Percentiles rank a stretch among this genome's conserved stretches.
These are phyloP conservation scores for Jackrogersella minutella DNA, from an alignment of 495 filamentous ascomycete species.

Conservation along the genomic window DNA sequence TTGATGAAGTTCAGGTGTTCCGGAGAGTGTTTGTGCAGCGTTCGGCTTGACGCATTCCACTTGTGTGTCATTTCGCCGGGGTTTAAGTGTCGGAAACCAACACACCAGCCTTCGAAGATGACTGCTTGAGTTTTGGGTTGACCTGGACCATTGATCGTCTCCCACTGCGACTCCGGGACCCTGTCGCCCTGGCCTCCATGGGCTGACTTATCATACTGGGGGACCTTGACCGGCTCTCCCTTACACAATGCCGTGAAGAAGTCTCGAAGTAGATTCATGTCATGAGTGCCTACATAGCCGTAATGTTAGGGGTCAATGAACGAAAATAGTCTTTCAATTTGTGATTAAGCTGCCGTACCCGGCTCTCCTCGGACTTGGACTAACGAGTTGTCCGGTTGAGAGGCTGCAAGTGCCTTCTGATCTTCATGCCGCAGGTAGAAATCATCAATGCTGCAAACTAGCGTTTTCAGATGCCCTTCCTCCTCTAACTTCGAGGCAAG, in stretches of 20 bases:
- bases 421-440: conserved; percentile 80
- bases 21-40: conserved; percentile 64
- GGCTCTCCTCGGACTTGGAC: conserved; percentile 86
- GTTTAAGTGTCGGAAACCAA: conserved; percentile 78
- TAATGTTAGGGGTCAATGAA: conserved; percentile 24
- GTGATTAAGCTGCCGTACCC: conserved; percentile 45
- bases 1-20: conserved; percentile 79
- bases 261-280: conserved; percentile 67
- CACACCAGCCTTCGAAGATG: conserved; percentile 92
- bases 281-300: conserved; percentile 74
- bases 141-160: conserved; percentile 64
- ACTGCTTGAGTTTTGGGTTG: conserved; percentile 66
- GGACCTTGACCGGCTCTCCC: conserved; percentile 66
- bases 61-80: conserved; percentile 58
- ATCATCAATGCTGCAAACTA: conserved; percentile 89
- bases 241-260: conserved; percentile 69
- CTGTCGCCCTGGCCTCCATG: conserved; percentile 84
- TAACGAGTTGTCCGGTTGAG: conserved; percentile 74
- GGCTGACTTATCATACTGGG: conserved; percentile 83
- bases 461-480: conserved; percentile 72
- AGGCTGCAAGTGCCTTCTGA: conserved; percentile 71
- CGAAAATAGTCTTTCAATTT: not conserved
- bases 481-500: conserved; percentile 71
- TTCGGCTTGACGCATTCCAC: conserved; percentile 64
- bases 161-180: conserved; percentile 66